Evolutionary conservation across 2,329 filamentous ascomycete genomes (phyloP), one percentile per base, ranked within the genome.

Genomic region (Samsoniella hepiali): DNA sequence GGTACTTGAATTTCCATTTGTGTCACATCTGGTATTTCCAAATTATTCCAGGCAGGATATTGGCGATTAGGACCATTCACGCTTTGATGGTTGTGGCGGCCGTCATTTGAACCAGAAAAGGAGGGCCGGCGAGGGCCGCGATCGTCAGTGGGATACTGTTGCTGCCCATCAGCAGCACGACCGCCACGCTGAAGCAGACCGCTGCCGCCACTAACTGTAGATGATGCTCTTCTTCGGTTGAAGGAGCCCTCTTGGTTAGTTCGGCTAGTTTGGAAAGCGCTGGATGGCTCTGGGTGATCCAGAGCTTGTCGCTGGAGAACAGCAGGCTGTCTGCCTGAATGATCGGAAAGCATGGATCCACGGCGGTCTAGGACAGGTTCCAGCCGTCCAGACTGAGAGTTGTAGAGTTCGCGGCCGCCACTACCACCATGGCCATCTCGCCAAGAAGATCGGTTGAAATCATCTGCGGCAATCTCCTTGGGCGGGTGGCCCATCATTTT

Each of bases 381-480:
- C 69, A 97, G 96, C 58, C 92, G 89, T 22, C 94, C 94, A 61
- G 92, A 97, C 62, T 96, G 90, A n/a, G 94, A 96, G 73, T 98
- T 97, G 78, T 88, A 98, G 0, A 98, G 81, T 74, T 98, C 93
- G 63, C 91, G 83, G 66, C 86, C 88, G 11, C 83, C 81, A 47
- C 10, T 42, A 63, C 84, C 81, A 0, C 80, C 72, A 42, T 82
- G 81, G 5, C 88, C 84, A 66, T 97, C 92, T 70, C 90, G 85
- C 88, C 91, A 96, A 40, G 88, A 85, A 59, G 89, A 86, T 66
- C 95, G 85, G 73, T 89, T 96, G 72, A 97, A 98, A 68, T 97
- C 94, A 74, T 98, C 95, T 0, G 93, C 91, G 6, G 93, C 91
- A 67, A 97, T 96, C 73, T 98, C 93, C 71, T 92, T 91, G 0